A percentile compares a stretch with the other conserved stretches of the same genome.
Conservation (phyloP, 768 basidiomycete species). For the Russula griseocarnosa region DNA sequence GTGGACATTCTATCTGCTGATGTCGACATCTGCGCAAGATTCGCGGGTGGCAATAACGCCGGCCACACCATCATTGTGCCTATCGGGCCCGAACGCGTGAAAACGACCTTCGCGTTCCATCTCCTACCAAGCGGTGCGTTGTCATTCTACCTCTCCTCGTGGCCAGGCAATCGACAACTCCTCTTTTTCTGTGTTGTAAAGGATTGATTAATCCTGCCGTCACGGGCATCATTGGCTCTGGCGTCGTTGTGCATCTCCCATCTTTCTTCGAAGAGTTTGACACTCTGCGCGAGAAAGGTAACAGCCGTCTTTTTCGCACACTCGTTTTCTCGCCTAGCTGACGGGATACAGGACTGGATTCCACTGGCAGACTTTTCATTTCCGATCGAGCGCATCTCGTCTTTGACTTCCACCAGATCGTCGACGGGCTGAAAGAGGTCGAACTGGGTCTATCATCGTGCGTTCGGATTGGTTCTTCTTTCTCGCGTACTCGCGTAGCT, state of each 20-base stretch:
- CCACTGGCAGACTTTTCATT: slow-evolving; percentile 78
- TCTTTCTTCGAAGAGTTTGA: slow-evolving; percentile 94
- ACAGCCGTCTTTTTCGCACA: slow-evolving; percentile 18
- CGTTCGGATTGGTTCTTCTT: background rate
- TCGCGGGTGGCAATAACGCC: slow-evolving; percentile 98
- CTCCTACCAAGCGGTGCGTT: slow-evolving; percentile 82
- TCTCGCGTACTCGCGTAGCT: slow-evolving; percentile 1
- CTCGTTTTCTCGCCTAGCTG: background rate
- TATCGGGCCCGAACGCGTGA: slow-evolving; percentile 58
- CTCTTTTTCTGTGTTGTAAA: slow-evolving; percentile 31
- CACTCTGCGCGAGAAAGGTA: slow-evolving; percentile 80
- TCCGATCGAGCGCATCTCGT: slow-evolving; percentile 97
- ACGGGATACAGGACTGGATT: slow-evolving; percentile 64
- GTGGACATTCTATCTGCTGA: slow-evolving; percentile 93
- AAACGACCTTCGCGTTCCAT: slow-evolving; percentile 93
- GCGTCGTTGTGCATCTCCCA: slow-evolving; percentile 95
- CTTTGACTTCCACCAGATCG: slow-evolving; percentile 99
- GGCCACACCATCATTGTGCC: slow-evolving; percentile 96
- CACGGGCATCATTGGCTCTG: slow-evolving; percentile 83
- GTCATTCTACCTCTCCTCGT: background rate
- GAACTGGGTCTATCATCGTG: slow-evolving; percentile 88
- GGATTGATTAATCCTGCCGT: slow-evolving; percentile 85
- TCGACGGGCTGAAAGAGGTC: slow-evolving; percentile 96
- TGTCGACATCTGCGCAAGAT: slow-evolving; percentile 88
- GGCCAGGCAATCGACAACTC: background rate